Conservation (phyloP, 176 grass and related monocot genomes). For the Paspalum vaginatum region DNA sequence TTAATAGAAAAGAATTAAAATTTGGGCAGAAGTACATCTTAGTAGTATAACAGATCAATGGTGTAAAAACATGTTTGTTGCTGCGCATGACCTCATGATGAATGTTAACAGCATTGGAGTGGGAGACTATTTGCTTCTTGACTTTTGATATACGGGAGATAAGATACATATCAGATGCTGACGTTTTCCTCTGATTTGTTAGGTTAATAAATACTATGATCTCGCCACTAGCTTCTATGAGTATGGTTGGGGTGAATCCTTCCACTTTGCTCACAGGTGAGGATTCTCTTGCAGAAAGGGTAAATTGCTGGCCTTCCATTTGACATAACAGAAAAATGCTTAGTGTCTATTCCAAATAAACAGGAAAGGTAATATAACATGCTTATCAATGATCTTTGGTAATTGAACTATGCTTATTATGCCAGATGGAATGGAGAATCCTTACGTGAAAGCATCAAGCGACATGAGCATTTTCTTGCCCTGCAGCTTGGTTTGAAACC, state of each 20-base stretch:
- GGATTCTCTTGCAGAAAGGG: background rate
- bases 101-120: constrained; percentile 7
- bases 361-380: background rate
- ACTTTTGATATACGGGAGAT: background rate
- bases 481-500: constrained; percentile 85
- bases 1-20: background rate
- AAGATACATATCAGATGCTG: constrained; percentile 1
- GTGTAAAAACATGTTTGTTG: background rate
- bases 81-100: constrained; percentile 14
- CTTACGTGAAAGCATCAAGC: constrained; percentile 92
- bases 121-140: background rate
- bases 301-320: constrained; percentile 11
- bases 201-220: constrained; percentile 99
- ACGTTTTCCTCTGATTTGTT: constrained; percentile 26
- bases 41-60: constrained; percentile 17
- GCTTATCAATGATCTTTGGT: background rate
- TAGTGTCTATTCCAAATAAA: background rate
- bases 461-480: constrained; percentile 94
- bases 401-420: constrained; percentile 27
- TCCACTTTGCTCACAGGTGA: constrained; percentile 99
- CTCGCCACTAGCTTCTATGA: constrained; percentile 99
- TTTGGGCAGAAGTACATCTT: background rate
- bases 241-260: constrained; percentile 99
- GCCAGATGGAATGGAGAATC: constrained; percentile 93
- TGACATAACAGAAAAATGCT: background rate